These are phyloP conservation scores for Loxodes magnus DNA, from an alignment of 73 alveolate genomes.

Conservation along the genomic window DNA sequence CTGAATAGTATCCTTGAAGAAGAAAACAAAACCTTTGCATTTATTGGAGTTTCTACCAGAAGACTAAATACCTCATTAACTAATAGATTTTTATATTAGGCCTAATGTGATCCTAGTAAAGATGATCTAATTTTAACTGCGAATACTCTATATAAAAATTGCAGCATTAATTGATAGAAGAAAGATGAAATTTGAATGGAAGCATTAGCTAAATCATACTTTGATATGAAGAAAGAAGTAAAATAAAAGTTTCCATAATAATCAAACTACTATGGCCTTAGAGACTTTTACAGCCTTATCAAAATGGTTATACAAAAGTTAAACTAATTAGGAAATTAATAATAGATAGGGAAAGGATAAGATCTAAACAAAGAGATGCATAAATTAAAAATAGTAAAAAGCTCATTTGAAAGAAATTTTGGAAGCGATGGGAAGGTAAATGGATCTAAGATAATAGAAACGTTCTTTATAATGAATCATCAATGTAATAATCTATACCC, in stretches of 20 bases:
- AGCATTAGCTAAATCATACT: slow-evolving; percentile 3
- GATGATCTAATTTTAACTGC: slow-evolving; percentile 31
- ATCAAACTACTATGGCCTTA: slow-evolving; percentile 7
- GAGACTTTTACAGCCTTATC: slow-evolving; percentile 5
- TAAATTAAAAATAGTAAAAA: not conserved
- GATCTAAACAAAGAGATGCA: not conserved
- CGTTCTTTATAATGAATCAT: not conserved
- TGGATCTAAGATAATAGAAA: not conserved
- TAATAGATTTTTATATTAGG: slow-evolving; percentile 39
- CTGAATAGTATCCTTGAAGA: slow-evolving; percentile 1
- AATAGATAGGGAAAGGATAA: not conserved
- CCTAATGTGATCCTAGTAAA: slow-evolving; percentile 41
- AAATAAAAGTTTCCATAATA: not conserved
- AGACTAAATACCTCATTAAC: slow-evolving; percentile 41
- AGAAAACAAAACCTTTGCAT: slow-evolving; percentile 13
- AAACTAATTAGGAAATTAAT: not conserved
- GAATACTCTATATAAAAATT: not conserved
- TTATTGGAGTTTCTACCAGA: slow-evolving; percentile 30
- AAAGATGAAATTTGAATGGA: not conserved
- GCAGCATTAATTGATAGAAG: not conserved
- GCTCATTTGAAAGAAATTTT: not conserved
- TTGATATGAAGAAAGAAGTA: slow-evolving; percentile 6
- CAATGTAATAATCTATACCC: not conserved
- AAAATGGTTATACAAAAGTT: not conserved
- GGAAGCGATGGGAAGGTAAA: not conserved